Percentiles rank a stretch among this genome's conserved stretches.
These are phyloP conservation scores for Neurospora sp. DNA, from an alignment of 495 filamentous ascomycete species.

Conservation along the genomic window DNA sequence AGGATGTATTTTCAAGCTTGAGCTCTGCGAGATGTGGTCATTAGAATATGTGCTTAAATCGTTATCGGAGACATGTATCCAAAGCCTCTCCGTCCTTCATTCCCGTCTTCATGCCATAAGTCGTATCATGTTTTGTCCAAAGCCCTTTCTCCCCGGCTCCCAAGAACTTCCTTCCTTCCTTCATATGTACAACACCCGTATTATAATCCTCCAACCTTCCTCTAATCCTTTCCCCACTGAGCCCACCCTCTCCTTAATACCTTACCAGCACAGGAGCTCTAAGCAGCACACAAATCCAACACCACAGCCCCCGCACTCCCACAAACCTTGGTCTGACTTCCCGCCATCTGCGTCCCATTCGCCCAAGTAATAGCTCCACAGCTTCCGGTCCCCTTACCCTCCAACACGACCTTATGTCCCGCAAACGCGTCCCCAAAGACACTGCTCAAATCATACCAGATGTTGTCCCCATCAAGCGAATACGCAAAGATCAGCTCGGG, in stretches of 20 bases:
- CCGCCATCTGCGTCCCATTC: slow-evolving; percentile 36
- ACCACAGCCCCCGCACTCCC: slow-evolving; percentile 21
- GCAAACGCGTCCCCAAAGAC: slow-evolving; percentile 48
- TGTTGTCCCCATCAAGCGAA: slow-evolving; percentile 34
- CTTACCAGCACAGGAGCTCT: background rate
- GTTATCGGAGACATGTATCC: background rate
- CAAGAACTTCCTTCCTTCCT: background rate
- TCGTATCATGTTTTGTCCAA: background rate
- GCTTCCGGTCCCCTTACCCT: slow-evolving; percentile 22
- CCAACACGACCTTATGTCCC: slow-evolving; percentile 33
- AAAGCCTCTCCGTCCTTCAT: background rate
- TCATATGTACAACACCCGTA: background rate
- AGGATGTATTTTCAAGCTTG: background rate
- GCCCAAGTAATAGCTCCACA: slow-evolving; percentile 44
- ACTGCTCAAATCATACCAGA: slow-evolving; percentile 49
- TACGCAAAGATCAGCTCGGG: slow-evolving; percentile 46
- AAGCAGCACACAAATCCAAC: slow-evolving; percentile 23
- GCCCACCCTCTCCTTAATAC: background rate
- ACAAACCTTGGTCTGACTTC: slow-evolving; percentile 44
- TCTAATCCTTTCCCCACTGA: background rate
- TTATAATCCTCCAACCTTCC: background rate
- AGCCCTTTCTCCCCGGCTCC: background rate
- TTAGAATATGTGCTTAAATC: background rate
- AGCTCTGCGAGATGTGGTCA: background rate
- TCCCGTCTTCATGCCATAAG: background rate